Conservation (phyloP, 805 yeast genomes). For the Ogataea dorogensis region DNA sequence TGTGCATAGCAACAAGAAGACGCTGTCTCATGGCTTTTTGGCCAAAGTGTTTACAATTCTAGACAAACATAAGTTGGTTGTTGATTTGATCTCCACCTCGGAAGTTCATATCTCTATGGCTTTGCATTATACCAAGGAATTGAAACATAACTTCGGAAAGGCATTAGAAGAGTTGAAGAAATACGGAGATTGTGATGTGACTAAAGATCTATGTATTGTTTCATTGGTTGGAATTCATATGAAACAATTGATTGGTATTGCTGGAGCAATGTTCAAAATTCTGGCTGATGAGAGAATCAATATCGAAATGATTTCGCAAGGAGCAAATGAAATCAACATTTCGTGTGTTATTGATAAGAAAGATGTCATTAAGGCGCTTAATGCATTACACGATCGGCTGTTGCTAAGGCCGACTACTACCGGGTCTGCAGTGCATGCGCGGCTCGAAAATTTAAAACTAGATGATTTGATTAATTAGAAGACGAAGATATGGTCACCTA, state of each 20-base stretch:
- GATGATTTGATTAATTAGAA: conserved; percentile 46
- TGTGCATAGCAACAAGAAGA: conserved; percentile 90
- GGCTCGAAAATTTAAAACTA: conserved; percentile 45
- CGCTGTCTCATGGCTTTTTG: conserved; percentile 90
- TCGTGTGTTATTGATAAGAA: conserved; percentile 87
- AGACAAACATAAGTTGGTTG: conserved; percentile 82
- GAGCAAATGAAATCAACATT: conserved; percentile 96
- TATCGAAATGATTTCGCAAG: conserved; percentile 97
- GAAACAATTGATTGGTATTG: conserved; percentile 95
- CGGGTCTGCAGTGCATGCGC: conserved; percentile 41
- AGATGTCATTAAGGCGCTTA: conserved; percentile 82
- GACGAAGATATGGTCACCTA: conserved; percentile 87
- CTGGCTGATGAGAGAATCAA: conserved; percentile 89
- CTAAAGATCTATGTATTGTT: conserved; percentile 83
- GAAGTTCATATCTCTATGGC: conserved; percentile 99
- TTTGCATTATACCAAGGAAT: conserved; percentile 70
- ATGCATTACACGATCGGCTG: conserved; percentile 76
- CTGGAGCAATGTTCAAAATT: conserved; percentile 94
- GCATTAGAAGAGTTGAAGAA: conserved; percentile 77
- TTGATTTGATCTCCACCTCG: conserved; percentile 93
- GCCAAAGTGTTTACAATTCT: conserved; percentile 86
- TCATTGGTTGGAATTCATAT: conserved; percentile 95
- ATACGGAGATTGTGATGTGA: conserved; percentile 87
- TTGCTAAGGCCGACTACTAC: conserved; percentile 45
- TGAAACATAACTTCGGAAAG: conserved; percentile 50